phyloP scores from a whole-genome alignment of 257 asterid species.

The Penstemon eatonii region DNA sequence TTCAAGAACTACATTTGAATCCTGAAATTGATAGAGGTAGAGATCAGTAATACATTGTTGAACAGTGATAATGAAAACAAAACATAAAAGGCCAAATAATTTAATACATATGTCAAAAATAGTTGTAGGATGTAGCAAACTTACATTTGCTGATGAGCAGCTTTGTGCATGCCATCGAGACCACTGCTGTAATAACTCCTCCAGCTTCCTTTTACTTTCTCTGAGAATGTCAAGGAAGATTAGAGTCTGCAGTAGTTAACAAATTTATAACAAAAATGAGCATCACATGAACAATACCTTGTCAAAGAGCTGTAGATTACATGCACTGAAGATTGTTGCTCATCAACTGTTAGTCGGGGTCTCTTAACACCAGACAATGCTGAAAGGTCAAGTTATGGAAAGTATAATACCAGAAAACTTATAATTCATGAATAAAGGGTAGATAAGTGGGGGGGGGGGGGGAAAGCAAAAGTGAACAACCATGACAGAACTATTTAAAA shows the following conservation, averaged over 20 bases:
- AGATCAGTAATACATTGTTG: conserved; percentile 29
- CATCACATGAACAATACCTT: conserved; percentile 46
- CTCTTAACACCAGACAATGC: conserved; percentile 83
- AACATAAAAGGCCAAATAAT: conserved; percentile 20
- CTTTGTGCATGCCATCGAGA: conserved; percentile 80
- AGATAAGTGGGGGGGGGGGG: background rate
- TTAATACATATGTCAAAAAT: conserved; percentile 10
- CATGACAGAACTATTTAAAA: background rate
- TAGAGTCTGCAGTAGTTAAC: conserved; percentile 17
- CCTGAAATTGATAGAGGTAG: conserved; percentile 47
- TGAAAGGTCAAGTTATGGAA: conserved; percentile 45
- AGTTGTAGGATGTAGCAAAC: conserved; percentile 23
- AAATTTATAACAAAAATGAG: conserved; percentile 14
- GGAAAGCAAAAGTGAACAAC: conserved; percentile 5
- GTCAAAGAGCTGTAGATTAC: conserved; percentile 70
- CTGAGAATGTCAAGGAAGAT: conserved; percentile 47
- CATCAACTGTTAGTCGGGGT: conserved; percentile 59
- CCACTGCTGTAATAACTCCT: conserved; percentile 87
- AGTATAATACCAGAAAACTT: conserved; percentile 31
- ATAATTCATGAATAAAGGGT: conserved; percentile 13
- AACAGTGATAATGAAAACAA: conserved; percentile 12
- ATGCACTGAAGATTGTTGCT: conserved; percentile 77
- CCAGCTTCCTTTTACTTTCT: conserved; percentile 83
- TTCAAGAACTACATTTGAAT: conserved; percentile 53
- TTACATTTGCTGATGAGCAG: conserved; percentile 64